Percentiles rank a stretch among this genome's conserved stretches.
Conservation (phyloP, 805 yeast genomes). For the Ogataea neopini region DNA sequence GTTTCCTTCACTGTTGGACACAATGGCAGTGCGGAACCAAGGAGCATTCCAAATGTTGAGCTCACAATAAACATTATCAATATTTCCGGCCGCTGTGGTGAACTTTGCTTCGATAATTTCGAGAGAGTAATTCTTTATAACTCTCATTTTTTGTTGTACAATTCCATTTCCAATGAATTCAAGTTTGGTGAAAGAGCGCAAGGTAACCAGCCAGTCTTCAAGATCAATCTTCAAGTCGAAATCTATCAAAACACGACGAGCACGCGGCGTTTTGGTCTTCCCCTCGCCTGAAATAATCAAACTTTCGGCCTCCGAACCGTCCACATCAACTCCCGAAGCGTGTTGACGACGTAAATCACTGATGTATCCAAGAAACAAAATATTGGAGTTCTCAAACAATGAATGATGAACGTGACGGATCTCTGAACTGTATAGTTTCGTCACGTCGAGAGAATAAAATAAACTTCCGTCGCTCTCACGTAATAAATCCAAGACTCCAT, state of each 20-base stretch:
- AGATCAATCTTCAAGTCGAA: slow-evolving; percentile 69
- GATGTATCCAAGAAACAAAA: slow-evolving; percentile 58
- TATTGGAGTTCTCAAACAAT: slow-evolving; percentile 57
- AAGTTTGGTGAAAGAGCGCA: slow-evolving; percentile 60
- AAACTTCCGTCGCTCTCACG: slow-evolving; percentile 64
- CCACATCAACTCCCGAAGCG: slow-evolving; percentile 31
- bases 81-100: slow-evolving; percentile 23
- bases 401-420: slow-evolving; percentile 65
- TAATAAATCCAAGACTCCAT: slow-evolving; percentile 61
- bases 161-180: slow-evolving; percentile 43
- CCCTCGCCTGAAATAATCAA: slow-evolving; percentile 11
- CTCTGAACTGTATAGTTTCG: slow-evolving; percentile 55
- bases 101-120: slow-evolving; percentile 69
- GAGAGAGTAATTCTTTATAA: slow-evolving; percentile 53
- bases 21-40: slow-evolving; percentile 77
- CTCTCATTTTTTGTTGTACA: slow-evolving; percentile 43
- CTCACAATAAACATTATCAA: slow-evolving; percentile 58
- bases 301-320: slow-evolving; percentile 10
- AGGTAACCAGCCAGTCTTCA: slow-evolving; percentile 75
- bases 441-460: slow-evolving; percentile 58
- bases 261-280: slow-evolving; percentile 11
- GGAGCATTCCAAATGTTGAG: slow-evolving; percentile 69
- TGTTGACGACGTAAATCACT: slow-evolving; percentile 51
- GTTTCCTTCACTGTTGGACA: slow-evolving; percentile 41
- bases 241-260: slow-evolving; percentile 49